Conservation (phyloP, 306 rosid species). For the Corylus avellana region DNA sequence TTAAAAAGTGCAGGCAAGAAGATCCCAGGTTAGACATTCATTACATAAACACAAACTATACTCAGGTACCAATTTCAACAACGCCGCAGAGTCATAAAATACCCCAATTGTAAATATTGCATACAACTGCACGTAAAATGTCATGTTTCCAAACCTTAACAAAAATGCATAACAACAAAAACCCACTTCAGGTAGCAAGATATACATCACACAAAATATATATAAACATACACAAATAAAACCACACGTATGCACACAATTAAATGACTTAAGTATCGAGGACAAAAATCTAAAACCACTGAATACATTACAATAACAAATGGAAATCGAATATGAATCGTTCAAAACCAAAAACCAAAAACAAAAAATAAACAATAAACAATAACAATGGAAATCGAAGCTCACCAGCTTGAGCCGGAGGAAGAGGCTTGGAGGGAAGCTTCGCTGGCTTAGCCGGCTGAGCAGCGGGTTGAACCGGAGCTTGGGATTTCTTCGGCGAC, state of each 20-base stretch:
- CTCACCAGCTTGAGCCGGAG: conserved; percentile 63
- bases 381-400: not conserved
- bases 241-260: not conserved
- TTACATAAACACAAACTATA: not conserved
- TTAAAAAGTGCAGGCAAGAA: not conserved
- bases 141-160: not conserved
- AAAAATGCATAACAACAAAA: not conserved
- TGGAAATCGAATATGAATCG: not conserved
- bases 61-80: not conserved
- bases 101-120: not conserved
- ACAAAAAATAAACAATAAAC: not conserved
- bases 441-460: conserved; percentile 53
- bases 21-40: not conserved
- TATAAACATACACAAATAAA: not conserved
- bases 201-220: not conserved
- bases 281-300: not conserved
- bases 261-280: not conserved
- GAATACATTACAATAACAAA: not conserved
- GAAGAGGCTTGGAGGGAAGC: conserved; percentile 64
- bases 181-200: not conserved
- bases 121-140: not conserved
- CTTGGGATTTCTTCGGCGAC: conserved; percentile 40
- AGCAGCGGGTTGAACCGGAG: conserved; percentile 27
- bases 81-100: not conserved
- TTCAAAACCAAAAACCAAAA: not conserved